Evolutionary conservation across 1,284 basidiomycete genomes (phyloP), one percentile per base, ranked within the genome.

Genomic region (Boletus sp.): DNA sequence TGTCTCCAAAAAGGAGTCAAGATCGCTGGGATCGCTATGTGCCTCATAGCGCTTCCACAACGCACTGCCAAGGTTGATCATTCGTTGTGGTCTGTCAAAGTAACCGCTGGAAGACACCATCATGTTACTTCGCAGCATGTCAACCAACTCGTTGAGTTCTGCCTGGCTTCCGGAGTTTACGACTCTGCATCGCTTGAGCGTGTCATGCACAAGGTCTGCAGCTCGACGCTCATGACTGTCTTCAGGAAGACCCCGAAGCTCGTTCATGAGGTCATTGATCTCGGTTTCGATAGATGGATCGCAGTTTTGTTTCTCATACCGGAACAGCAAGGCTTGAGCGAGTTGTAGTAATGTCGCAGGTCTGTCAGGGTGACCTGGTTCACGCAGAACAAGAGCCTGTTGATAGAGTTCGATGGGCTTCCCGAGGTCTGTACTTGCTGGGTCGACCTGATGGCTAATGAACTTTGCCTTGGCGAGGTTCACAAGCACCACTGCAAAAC

Each of bases 401-500:
- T 8, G 47, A n/a, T 67, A 65, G 4, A 38, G 37, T 1, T 16
- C 23, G 9, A 43, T 61, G 17, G 47, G 23, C 2, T 16, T 11
- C 1, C 55, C 35, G 27, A 68, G 30, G 14, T 47, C 10, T 10
- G 1, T 16, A 4, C n/a, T 13, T 30, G 50, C 46, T 1, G 56
- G 55, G 19, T 33, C 9, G 23, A 30, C 25, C n/a, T 55, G 58
- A 30, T 54, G 58, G 10, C 6, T n/a, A 16, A 59, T 51, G 28
- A 59, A 58, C 23, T 52, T 30, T 27, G 25, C 56, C n/a, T 33
- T 64, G 6, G 67, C 67, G 2, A 68, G 57, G 49, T 68, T 69
- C 25, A 30, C 64, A 4, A 60, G 25, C 6, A 53, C 56, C 23
- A 44, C 55, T 10, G 52, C 55, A 6, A 4, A 9, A 46, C 44